Conservation (phyloP, 495 filamentous ascomycete genomes). For the Trichoderma virens region DNA sequence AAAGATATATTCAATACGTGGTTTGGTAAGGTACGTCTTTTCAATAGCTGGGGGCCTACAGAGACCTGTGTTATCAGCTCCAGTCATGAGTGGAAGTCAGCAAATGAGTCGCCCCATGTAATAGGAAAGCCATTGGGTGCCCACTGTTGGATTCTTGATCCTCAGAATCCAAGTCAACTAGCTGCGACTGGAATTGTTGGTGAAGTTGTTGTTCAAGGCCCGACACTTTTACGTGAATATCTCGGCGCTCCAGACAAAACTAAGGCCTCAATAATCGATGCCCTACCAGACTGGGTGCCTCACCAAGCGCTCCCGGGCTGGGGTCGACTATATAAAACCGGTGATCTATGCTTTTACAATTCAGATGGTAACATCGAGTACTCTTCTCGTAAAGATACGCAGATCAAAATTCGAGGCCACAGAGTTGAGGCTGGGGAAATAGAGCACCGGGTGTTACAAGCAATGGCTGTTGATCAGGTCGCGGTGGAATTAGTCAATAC, state of each 20-base stretch:
- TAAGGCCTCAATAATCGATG: background rate
- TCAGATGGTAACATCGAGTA: slow-evolving; percentile 2
- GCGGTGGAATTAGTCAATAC: background rate
- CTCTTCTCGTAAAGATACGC: background rate
- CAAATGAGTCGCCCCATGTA: slow-evolving; percentile 21
- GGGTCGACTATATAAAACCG: background rate
- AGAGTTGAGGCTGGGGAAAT: slow-evolving; percentile 35
- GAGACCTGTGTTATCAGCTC: background rate
- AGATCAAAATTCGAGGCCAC: slow-evolving; percentile 19
- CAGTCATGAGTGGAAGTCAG: slow-evolving; percentile 7
- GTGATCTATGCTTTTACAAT: background rate
- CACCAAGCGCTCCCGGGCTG: slow-evolving; percentile 12
- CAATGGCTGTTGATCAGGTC: background rate
- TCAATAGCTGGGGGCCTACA: slow-evolving; percentile 4
- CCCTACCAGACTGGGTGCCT: background rate
- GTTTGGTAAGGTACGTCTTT: slow-evolving; percentile 14
- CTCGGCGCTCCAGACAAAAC: slow-evolving; percentile 31
- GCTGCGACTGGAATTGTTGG: slow-evolving; percentile 39
- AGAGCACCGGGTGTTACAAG: slow-evolving; percentile 16
- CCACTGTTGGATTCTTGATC: slow-evolving; percentile 49
- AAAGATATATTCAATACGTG: slow-evolving; percentile 4
- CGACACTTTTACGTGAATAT: slow-evolving; percentile 34
- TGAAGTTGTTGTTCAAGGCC: slow-evolving; percentile 40
- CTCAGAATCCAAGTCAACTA: slow-evolving; percentile 38
- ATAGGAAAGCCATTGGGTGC: slow-evolving; percentile 43